phyloP scores from a whole-genome alignment of 495 filamentous ascomycete species.

The Penicillium fimorum region DNA sequence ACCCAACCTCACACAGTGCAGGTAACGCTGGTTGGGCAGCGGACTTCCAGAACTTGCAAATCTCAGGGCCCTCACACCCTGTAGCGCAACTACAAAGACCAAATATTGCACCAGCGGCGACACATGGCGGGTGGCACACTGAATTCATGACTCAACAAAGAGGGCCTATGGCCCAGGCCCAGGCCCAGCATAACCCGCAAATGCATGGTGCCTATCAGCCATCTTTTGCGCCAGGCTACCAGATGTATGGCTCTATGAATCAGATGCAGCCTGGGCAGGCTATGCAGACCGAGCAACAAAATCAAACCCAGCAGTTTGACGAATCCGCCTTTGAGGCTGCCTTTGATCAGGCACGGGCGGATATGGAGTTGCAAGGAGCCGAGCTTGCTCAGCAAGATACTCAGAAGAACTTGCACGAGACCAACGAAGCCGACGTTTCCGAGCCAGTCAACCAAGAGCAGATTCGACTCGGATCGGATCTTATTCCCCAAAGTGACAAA shows the following conservation, averaged over 20 bases:
- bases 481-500: conserved; percentile 37
- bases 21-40: conserved; percentile 42
- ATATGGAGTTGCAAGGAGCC: conserved; percentile 35
- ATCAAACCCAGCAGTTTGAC: conserved; percentile 45
- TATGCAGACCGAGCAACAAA: conserved; percentile 16
- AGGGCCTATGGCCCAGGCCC: conserved; percentile 20
- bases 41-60: conserved; percentile 51
- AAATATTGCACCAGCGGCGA: conserved; percentile 26
- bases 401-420: conserved; percentile 14
- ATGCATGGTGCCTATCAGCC: conserved; percentile 34
- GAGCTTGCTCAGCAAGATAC: conserved; percentile 13
- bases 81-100: conserved; percentile 35
- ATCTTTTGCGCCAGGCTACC: conserved; percentile 31
- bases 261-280: conserved; percentile 28
- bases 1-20: conserved; percentile 22
- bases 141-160: conserved; percentile 48
- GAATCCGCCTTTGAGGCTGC: conserved; percentile 64
- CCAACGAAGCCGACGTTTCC: conserved; percentile 8
- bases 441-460: conserved; percentile 24
- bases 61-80: conserved; percentile 37
- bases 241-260: conserved; percentile 28
- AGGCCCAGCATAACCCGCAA: conserved; percentile 24
- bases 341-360: conserved; percentile 51
- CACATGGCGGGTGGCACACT: conserved; percentile 51
- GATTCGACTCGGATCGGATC: conserved; percentile 53